Evolutionary conservation across 2,329 filamentous ascomycete genomes (phyloP), one percentile per base, ranked within the genome.

Genomic region (Fusarium brachygibbosum): DNA sequence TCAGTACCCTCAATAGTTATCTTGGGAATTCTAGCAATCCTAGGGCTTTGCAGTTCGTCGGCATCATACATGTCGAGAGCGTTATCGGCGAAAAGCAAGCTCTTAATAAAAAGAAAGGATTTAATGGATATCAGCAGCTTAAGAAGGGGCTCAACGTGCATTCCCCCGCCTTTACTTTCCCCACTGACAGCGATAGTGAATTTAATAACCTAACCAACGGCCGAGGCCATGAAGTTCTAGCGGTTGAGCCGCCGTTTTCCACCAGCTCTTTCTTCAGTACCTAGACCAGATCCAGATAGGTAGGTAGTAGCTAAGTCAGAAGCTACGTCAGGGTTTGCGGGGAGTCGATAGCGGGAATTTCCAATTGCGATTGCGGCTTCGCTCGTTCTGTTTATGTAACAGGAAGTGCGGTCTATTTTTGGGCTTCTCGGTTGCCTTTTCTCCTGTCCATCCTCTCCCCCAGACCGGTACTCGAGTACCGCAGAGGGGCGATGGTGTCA

Each of bases 201-300:
- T 12, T 48, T 31, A 66, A 54, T 28, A 29, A 29, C 8, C 29
- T 29, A 29, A 10, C 32, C 35, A 61, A 59, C 44, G 53, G 48
- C 41, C 46, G 32, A 62, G 45, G 28, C 23, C 45, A 61, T 42
- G 37, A n/a, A 61, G 58, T 42, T 61, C 46, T 40, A 63, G 40
- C 10, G 25, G 35, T 41, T 66, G 51, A 61, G 54, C 65, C 66
- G 54, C 37, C 41, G 46, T 68, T 69, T 68, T 66, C 66, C 65
- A 68, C 34, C 50, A 48, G 52, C 40, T 53, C 10, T 19, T 21
- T n/a, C 21, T 12, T 12, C 29, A 51, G 34, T 23, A 51, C 48
- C 48, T 44, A 48, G 44, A 41, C 49, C 55, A 55, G 28, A 58
- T 68, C 21, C 25, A 58, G 48, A 38, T 63, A 68, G 44, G 48